These are phyloP conservation scores for Acacia melanoxylon DNA, from an alignment of 306 rosid species.

Conservation along the genomic window DNA sequence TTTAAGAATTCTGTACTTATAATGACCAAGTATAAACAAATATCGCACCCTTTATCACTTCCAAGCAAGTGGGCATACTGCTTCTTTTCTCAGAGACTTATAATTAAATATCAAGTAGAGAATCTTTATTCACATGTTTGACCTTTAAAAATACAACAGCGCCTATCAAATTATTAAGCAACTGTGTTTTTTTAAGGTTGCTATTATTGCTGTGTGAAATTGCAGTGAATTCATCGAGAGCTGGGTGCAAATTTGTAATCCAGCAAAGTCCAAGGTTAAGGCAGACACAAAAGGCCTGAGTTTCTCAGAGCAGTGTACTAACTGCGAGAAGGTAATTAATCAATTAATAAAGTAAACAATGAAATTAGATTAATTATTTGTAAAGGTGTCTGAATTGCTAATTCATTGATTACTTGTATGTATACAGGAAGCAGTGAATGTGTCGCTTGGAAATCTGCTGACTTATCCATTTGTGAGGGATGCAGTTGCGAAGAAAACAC, in stretches of 20 bases:
- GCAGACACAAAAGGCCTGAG: slow-evolving; percentile 34
- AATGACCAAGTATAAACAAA: neutral
- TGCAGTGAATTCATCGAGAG: slow-evolving; percentile 88
- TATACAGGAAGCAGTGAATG: slow-evolving; percentile 93
- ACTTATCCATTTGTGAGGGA: slow-evolving; percentile 88
- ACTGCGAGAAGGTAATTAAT: slow-evolving; percentile 75
- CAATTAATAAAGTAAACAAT: too few relatives aligned
- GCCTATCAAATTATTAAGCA: neutral
- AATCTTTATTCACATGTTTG: slow-evolving; percentile 15
- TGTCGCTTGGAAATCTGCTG: slow-evolving; percentile 80
- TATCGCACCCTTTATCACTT: slow-evolving; percentile 26
- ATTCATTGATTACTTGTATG: neutral
- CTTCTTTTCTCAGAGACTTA: slow-evolving; percentile 9
- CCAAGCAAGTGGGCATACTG: slow-evolving; percentile 22
- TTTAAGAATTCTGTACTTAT: slow-evolving; percentile 14
- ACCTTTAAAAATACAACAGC: neutral
- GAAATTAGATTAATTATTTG: neutral
- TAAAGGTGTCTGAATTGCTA: neutral
- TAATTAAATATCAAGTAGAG: neutral
- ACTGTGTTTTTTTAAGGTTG: neutral
- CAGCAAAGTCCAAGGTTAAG: slow-evolving; percentile 68
- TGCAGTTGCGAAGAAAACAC: slow-evolving; percentile 46
- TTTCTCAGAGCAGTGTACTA: slow-evolving; percentile 72
- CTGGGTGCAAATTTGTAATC: slow-evolving; percentile 84
- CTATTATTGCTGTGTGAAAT: neutral